These are phyloP conservation scores for Bjerkandera adusta DNA, from an alignment of 1,284 basidiomycete species.

Conservation along the genomic window DNA sequence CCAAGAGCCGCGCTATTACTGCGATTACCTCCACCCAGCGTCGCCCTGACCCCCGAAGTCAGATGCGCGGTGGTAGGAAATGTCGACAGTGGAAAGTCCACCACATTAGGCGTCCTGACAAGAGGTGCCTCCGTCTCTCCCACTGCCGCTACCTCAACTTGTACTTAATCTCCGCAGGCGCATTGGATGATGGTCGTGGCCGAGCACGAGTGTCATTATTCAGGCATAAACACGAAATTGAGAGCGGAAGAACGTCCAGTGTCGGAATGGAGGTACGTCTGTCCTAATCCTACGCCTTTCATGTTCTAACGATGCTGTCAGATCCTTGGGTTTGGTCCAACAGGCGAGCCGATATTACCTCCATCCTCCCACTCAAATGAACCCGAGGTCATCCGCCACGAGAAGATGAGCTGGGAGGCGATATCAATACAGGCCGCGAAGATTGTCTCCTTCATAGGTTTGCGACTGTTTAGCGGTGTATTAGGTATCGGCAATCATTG, in stretches of 20 bases:
- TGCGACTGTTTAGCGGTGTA: slow-evolving; percentile 14
- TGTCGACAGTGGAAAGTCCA: slow-evolving; percentile 92
- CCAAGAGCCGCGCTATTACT: slow-evolving; percentile 59
- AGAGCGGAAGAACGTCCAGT: slow-evolving; percentile 92
- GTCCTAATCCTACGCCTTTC: neutral
- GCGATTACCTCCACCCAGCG: slow-evolving; percentile 68
- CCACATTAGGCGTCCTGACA: slow-evolving; percentile 86
- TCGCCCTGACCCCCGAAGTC: slow-evolving; percentile 81
- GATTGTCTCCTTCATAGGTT: slow-evolving; percentile 92
- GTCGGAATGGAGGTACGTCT: slow-evolving; percentile 88
- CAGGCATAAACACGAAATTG: slow-evolving; percentile 96
- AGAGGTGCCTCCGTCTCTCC: slow-evolving; percentile 52
- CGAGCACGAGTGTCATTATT: slow-evolving; percentile 91
- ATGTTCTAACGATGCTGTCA: slow-evolving; percentile 26
- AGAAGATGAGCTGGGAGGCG: slow-evolving; percentile 94
- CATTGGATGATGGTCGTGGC: slow-evolving; percentile 93
- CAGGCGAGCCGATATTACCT: slow-evolving; percentile 77
- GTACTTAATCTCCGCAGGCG: slow-evolving; percentile 49
- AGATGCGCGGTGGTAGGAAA: slow-evolving; percentile 96
- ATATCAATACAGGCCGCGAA: slow-evolving; percentile 92
- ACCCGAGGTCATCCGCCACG: slow-evolving; percentile 64
- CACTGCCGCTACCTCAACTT: neutral
- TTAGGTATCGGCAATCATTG: neutral
- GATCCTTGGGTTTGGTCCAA: slow-evolving; percentile 84
- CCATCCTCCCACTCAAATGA: slow-evolving; percentile 53